phyloP scores from a whole-genome alignment of 2,329 filamentous ascomycete genomes.

The Fusarium gaditjirri region DNA sequence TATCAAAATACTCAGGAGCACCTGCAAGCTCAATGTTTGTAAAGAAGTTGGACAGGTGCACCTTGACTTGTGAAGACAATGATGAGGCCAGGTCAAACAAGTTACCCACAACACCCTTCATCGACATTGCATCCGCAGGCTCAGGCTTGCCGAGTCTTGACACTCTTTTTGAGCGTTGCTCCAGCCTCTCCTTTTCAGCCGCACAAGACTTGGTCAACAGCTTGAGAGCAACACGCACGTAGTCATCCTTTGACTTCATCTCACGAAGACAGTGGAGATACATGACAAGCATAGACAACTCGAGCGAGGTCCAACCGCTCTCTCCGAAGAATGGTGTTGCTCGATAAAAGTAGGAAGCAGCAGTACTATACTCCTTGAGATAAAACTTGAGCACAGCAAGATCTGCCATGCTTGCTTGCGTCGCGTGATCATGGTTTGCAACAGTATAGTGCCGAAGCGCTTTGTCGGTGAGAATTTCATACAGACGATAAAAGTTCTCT shows the following conservation, averaged over 20 bases:
- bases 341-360: constrained; percentile 80
- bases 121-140: constrained; percentile 49
- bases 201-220: constrained; percentile 75
- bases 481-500: constrained; percentile 73
- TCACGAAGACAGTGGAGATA: constrained; percentile 85
- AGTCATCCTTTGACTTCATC: constrained; percentile 80
- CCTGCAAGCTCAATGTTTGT: constrained; percentile 73
- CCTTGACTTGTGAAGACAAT: constrained; percentile 67
- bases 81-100: constrained; percentile 58
- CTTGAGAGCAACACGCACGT: constrained; percentile 78
- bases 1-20: constrained; percentile 74
- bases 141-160: constrained; percentile 31
- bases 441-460: constrained; percentile 85
- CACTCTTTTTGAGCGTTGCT: constrained; percentile 47
- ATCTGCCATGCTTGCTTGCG: constrained; percentile 82
- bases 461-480: constrained; percentile 83
- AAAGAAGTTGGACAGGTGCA: constrained; percentile 80
- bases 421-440: constrained; percentile 80
- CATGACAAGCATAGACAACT: constrained; percentile 86
- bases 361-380: constrained; percentile 76
- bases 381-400: constrained; percentile 86
- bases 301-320: constrained; percentile 80
- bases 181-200: constrained; percentile 61
- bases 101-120: constrained; percentile 61
- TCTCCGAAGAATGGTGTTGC: constrained; percentile 83